A percentile compares a stretch with the other conserved stretches of the same genome.
Conservation (phyloP, 148 eudicot genomes). For the Nepenthes mirabilis region DNA sequence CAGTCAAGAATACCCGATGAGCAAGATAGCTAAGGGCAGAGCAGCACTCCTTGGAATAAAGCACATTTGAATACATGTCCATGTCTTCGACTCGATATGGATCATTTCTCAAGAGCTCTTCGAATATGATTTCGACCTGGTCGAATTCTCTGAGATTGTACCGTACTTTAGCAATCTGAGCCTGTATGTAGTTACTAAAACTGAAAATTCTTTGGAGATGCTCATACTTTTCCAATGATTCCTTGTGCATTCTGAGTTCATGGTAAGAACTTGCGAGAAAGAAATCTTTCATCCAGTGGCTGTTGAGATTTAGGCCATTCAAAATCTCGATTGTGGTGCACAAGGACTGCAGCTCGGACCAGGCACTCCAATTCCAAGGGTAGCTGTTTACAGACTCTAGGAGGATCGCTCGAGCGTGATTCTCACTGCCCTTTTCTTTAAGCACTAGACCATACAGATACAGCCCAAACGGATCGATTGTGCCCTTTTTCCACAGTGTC, state of each 20-base stretch:
- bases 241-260: conserved; percentile 80
- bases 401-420: conserved; percentile 59
- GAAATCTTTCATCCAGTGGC: conserved; percentile 98
- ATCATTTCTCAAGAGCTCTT: conserved; percentile 73
- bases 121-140: conserved; percentile 83
- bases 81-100: conserved; percentile 93
- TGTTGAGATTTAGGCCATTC: conserved; percentile 61
- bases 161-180: conserved; percentile 85
- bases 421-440: conserved; percentile 75
- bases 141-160: conserved; percentile 82
- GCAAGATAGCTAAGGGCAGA: conserved; percentile 93
- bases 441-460: conserved; percentile 89
- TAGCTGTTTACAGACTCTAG: conserved; percentile 84
- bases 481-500: conserved; percentile 43
- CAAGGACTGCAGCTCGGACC: conserved; percentile 73
- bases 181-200: conserved; percentile 72
- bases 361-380: conserved; percentile 99
- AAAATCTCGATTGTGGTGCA: conserved; percentile 65
- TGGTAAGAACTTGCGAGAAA: conserved; percentile 80
- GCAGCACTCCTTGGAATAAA: conserved; percentile 84
- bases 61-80: conserved; percentile 98
- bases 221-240: conserved; percentile 69
- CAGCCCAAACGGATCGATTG: conserved; percentile 71
- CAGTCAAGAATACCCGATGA: conserved; percentile 68
- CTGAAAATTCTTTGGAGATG: conserved; percentile 59